phyloP scores from a whole-genome alignment of 345 rosid species.

The Arabidopsis arenosa region DNA sequence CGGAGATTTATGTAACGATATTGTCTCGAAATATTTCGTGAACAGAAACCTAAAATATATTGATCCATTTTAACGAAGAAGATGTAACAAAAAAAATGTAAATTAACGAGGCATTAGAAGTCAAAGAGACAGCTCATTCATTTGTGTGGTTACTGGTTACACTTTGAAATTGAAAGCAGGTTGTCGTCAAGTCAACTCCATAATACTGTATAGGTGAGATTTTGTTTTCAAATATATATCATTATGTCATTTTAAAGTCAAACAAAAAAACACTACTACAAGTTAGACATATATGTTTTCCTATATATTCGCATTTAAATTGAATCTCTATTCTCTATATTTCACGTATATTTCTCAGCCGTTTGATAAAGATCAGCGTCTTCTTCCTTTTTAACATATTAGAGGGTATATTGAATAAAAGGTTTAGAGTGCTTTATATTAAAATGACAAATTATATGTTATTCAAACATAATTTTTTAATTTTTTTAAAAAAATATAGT shows the following conservation, averaged over 20 bases:
- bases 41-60: background rate
- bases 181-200: conserved; percentile 22
- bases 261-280: background rate
- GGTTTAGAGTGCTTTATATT: too few relatives aligned
- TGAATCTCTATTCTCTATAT: background rate
- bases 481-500: too few relatives aligned
- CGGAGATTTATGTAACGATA: conserved; percentile 11
- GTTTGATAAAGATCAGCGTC: background rate
- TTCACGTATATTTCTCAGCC: background rate
- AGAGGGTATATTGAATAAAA: too few relatives aligned
- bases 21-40: conserved; percentile 23
- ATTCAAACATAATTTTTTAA: too few relatives aligned
- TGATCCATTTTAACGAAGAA: conserved; percentile 7
- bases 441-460: too few relatives aligned
- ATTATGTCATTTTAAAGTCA: background rate
- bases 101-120: background rate
- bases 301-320: background rate
- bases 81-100: background rate
- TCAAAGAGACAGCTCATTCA: conserved; percentile 20
- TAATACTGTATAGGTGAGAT: conserved; percentile 20
- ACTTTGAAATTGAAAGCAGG: conserved; percentile 21
- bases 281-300: background rate
- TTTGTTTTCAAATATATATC: background rate
- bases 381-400: too few relatives aligned
- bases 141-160: background rate